A percentile compares a stretch with the other conserved stretches of the same genome.
These are phyloP conservation scores for Calonectria pseudoturangicola DNA, from an alignment of 2,329 filamentous ascomycete species.

Conservation along the genomic window DNA sequence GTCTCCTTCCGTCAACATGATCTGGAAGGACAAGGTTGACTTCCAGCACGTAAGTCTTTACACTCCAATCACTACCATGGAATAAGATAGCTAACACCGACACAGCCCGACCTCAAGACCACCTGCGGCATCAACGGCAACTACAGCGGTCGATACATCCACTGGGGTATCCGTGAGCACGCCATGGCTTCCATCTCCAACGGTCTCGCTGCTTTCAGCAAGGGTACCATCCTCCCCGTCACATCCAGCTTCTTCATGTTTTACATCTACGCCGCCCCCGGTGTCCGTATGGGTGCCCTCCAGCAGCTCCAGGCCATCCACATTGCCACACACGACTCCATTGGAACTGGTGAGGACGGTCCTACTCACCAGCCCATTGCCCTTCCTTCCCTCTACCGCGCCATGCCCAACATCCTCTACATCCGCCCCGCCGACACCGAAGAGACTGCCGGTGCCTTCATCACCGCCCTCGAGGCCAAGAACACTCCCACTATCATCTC, in stretches of 20 bases:
- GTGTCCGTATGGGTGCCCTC: slow-evolving; percentile 76
- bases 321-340: slow-evolving; percentile 76
- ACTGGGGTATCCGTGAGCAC: slow-evolving; percentile 77
- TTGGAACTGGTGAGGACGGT: slow-evolving; percentile 76
- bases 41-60: slow-evolving; percentile 64
- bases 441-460: slow-evolving; percentile 74
- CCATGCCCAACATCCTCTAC: slow-evolving; percentile 78
- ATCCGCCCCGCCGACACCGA: slow-evolving; percentile 76
- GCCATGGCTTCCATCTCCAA: slow-evolving; percentile 76
- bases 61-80: background rate
- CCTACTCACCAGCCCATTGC: slow-evolving; percentile 79
- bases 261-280: slow-evolving; percentile 74
- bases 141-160: slow-evolving; percentile 74
- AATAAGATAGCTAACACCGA: slow-evolving; percentile 24
- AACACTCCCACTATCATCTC: slow-evolving; percentile 69
- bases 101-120: slow-evolving; percentile 60
- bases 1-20: slow-evolving; percentile 73
- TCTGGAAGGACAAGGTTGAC: slow-evolving; percentile 70
- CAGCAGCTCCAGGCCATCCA: slow-evolving; percentile 74
- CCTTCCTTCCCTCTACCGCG: slow-evolving; percentile 73
- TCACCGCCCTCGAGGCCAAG: slow-evolving; percentile 64
- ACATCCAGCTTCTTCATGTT: slow-evolving; percentile 80
- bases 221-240: slow-evolving; percentile 73
- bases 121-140: slow-evolving; percentile 72
- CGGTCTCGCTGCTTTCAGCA: slow-evolving; percentile 75